A percentile compares a stretch with the other conserved stretches of the same genome.
phyloP scores from a whole-genome alignment of 306 rosid species.

The Trifolium fragiferum region DNA sequence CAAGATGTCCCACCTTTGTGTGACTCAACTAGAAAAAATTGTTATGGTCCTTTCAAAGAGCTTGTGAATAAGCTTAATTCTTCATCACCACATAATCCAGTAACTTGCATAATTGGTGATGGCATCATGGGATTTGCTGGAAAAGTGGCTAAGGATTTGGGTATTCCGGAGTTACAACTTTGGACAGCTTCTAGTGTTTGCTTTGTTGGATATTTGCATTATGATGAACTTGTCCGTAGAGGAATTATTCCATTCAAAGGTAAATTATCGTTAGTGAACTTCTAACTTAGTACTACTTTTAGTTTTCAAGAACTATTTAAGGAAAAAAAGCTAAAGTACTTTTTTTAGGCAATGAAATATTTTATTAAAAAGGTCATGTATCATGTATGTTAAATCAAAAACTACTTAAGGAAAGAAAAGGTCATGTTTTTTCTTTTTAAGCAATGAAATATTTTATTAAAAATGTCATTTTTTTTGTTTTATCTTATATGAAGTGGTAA shows the following conservation, averaged over 20 bases:
- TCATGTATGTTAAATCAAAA: no score
- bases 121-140: background rate
- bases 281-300: no score
- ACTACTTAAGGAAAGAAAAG: no score
- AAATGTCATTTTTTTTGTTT: no score
- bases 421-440: no score
- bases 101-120: conserved; percentile 28
- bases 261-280: background rate
- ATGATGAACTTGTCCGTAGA: background rate
- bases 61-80: conserved; percentile 8
- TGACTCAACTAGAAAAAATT: background rate
- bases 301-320: no score
- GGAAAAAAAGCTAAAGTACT: no score
- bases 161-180: background rate
- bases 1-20: conserved; percentile 11
- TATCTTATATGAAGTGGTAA: no score
- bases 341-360: no score
- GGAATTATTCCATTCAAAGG: conserved; percentile 11
- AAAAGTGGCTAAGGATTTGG: background rate
- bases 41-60: conserved; percentile 29
- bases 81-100: background rate
- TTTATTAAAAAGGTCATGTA: no score
- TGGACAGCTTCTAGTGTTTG: background rate
- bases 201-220: background rate
- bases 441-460: no score